These are phyloP conservation scores for Dioscorea dumetorum DNA, from an alignment of 106 monocot species.

Conservation along the genomic window DNA sequence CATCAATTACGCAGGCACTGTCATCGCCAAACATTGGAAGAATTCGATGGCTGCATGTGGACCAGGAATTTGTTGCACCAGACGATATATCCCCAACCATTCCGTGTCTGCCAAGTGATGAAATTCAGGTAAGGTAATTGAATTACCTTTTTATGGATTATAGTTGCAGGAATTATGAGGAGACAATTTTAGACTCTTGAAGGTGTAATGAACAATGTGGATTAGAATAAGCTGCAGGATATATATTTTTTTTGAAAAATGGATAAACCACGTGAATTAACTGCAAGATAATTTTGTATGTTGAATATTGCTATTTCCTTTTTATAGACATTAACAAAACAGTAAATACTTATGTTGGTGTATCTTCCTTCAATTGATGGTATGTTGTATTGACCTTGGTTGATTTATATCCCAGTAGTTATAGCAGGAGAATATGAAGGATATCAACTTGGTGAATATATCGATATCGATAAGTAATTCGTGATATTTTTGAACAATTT, in stretches of 20 bases:
- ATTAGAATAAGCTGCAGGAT: too few species aligned
- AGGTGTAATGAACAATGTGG: neutral
- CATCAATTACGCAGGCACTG: neutral
- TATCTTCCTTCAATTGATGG: neutral
- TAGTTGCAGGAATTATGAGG: neutral
- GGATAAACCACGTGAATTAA: too few species aligned
- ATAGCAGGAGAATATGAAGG: too few species aligned
- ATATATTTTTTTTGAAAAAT: too few species aligned
- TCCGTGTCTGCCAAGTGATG: neutral
- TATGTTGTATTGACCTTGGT: too few species aligned
- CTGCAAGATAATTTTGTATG: neutral
- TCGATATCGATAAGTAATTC: too few species aligned
- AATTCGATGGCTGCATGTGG: neutral
- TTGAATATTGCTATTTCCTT: neutral
- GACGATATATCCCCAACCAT: neutral
- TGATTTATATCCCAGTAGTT: too few species aligned
- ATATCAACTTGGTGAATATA: too few species aligned
- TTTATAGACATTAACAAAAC: neutral
- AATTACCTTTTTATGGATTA: neutral
- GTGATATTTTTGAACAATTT: too few species aligned
- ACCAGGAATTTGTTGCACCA: neutral
- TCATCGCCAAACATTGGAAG: neutral
- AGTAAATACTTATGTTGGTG: neutral
- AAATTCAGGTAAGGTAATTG: neutral
- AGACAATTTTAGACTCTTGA: too few species aligned